Conservation (phyloP, 1,139 yeast genomes). For the Sugiyamaella grinbergsii region DNA sequence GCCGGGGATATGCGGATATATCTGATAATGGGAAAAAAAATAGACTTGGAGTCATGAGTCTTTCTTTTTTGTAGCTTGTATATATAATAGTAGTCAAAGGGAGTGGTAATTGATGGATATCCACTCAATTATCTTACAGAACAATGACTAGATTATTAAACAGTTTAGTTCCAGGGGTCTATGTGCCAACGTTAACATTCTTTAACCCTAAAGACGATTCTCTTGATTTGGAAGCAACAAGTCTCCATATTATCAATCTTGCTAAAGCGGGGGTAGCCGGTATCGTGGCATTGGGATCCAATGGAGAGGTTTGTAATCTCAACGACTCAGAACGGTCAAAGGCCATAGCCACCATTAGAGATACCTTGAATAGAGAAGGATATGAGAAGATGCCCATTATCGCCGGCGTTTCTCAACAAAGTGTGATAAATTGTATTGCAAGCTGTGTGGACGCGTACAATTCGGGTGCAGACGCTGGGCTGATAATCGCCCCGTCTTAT, state of each 20-base stretch:
- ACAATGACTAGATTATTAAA: conserved; percentile 16
- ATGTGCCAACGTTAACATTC: conserved; percentile 16
- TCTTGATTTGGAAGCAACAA: conserved; percentile 12
- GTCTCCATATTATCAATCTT: conserved; percentile 11
- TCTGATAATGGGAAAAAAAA: not conserved
- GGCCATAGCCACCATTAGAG: conserved; percentile 41
- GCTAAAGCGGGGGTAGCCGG: conserved; percentile 21
- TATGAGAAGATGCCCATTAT: conserved; percentile 42
- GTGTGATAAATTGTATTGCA: conserved; percentile 11
- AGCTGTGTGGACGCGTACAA: conserved; percentile 14
- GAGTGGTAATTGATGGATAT: conserved; percentile 1
- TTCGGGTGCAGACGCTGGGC: conserved; percentile 18
- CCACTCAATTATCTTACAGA: not conserved
- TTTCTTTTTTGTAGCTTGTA: not conserved
- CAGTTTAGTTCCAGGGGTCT: conserved; percentile 16
- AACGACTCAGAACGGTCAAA: conserved; percentile 46
- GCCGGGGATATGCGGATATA: conserved; percentile 14
- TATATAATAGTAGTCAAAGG: conserved; percentile 1
- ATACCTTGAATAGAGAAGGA: conserved; percentile 41
- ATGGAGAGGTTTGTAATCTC: conserved; percentile 51
- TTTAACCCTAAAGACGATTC: conserved; percentile 15
- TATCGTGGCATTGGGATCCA: conserved; percentile 24
- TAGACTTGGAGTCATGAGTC: not conserved
- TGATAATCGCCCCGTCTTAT: conserved; percentile 18
- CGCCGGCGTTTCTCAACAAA: conserved; percentile 42